phyloP scores from a whole-genome alignment of 148 eudicot species.

The Amaranthus cruentus region DNA sequence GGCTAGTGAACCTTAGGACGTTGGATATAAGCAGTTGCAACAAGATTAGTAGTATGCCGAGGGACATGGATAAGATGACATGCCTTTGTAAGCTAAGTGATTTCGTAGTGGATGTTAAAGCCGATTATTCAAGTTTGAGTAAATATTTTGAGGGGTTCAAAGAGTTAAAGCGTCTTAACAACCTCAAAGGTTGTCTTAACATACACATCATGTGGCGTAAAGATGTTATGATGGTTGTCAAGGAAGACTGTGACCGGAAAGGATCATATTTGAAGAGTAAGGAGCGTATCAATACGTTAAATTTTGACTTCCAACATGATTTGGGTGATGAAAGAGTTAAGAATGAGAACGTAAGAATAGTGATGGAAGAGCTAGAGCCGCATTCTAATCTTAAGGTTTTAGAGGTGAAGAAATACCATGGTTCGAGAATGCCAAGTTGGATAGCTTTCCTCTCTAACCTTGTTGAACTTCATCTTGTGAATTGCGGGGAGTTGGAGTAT shows the following conservation, averaged over 20 bases:
- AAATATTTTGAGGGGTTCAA: not conserved
- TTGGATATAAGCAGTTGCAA: not conserved
- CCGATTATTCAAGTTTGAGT: not conserved
- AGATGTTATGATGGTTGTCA: not conserved
- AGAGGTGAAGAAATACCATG: not conserved
- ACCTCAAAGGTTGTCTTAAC: not conserved
- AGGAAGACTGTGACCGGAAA: not conserved
- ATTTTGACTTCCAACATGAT: not conserved
- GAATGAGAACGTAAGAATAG: not conserved
- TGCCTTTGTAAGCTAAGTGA: not conserved
- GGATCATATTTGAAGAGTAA: not conserved
- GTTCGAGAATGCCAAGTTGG: slow-evolving; percentile 12
- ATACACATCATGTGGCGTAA: not conserved
- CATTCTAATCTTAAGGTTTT: slow-evolving; percentile 3
- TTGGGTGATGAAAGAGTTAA: not conserved
- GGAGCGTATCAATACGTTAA: not conserved
- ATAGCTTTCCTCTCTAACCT: not conserved
- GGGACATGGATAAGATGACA: not conserved
- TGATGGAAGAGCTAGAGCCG: slow-evolving; percentile 10
- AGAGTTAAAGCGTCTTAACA: not conserved
- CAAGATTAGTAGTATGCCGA: not conserved
- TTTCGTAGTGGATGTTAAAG: not conserved
- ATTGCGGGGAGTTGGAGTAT: not conserved
- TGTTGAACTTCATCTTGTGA: not conserved
- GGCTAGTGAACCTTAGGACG: not conserved